Evolutionary conservation across 768 basidiomycete genomes (phyloP), one percentile per base, ranked within the genome.

Genomic region (Xanthoconium purpureum): DNA sequence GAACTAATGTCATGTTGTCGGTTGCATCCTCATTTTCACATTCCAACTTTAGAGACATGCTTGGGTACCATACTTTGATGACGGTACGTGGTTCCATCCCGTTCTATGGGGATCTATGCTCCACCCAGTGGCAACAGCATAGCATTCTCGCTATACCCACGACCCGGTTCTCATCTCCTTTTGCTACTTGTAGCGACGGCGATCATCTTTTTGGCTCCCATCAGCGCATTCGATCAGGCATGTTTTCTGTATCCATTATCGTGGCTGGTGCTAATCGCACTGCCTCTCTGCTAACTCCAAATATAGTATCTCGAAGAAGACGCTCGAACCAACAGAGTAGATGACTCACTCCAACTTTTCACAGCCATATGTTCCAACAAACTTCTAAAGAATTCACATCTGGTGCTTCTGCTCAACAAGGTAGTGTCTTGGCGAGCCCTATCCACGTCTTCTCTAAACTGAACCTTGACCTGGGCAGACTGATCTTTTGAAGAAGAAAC

Each of bases 211-310:
- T 74, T 93, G 48, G 91, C 89, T 49, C 91, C 91, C 39, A 86
- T 93, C 59, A 89, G 88, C 64, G 91, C 91, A 39, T 93, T 89
- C 67, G 89, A 93, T 77, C 89, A 92, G 82, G 88, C 84, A 65
- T 59, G 75, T 39, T 17, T 54, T 44, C 20, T n/a, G 32, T 47
- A 43, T 52, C 46, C 49, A 13, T 46, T 33, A 17, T 40, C 39
- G 45, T 35, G 39, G 24, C 32, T 44, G 52, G 24, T 18, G 35
- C 59, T 49, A 39, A 54, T 17, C 35, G 35, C 63, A 62, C 57
- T 13, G 60, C 62, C 52, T 52, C 48, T 43, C 18, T 60, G 44
- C 32, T 18, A n/a, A 46, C 45, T 51, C 37, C 32, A 43, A 50
- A 56, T 38, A 30, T 55, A 91, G 88, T 91, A 89, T 69, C 80